Conservation (phyloP, 2,329 filamentous ascomycete genomes). For the Cephalotrichum gorgonifer region DNA sequence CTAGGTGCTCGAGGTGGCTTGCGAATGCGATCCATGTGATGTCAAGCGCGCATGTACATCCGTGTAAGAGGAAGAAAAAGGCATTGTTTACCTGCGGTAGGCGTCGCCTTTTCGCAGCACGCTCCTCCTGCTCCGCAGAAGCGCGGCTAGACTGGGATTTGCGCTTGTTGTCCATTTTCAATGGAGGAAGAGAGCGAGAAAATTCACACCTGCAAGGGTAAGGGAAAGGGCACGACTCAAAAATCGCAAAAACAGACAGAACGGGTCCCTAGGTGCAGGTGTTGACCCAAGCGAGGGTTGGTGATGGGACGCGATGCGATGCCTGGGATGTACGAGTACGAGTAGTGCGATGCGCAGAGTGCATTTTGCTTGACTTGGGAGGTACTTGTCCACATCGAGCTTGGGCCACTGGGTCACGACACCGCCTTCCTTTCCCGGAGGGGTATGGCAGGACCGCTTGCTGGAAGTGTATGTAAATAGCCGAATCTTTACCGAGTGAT, state of each 20-base stretch:
- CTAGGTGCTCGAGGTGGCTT: conserved; percentile 3
- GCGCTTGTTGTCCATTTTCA: conserved; percentile 46
- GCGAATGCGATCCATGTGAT: not conserved
- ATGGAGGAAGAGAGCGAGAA: conserved; percentile 7
- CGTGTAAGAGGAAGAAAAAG: conserved; percentile 2
- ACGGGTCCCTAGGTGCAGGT: too few relatives aligned
- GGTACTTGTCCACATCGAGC: too few relatives aligned
- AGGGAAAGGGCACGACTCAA: not conserved
- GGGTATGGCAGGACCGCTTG: not conserved
- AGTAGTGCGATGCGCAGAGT: too few relatives aligned
- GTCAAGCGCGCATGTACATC: not conserved
- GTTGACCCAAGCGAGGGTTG: too few relatives aligned
- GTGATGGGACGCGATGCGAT: too few relatives aligned
- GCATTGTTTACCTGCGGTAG: conserved; percentile 31
- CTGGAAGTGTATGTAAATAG: not conserved
- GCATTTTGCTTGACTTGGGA: too few relatives aligned
- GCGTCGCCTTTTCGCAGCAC: conserved; percentile 45
- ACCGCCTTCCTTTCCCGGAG: not conserved
- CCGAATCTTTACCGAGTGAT: not conserved
- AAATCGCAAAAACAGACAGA: too few relatives aligned
- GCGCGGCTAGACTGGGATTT: conserved; percentile 37
- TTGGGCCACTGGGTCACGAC: not conserved
- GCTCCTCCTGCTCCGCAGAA: conserved; percentile 36
- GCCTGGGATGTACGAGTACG: too few relatives aligned
- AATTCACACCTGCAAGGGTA: not conserved